Percentiles rank a stretch among this genome's conserved stretches.
These are phyloP conservation scores for Byssochlamys sp. DNA, from an alignment of 2,329 filamentous ascomycete species.

Conservation along the genomic window DNA sequence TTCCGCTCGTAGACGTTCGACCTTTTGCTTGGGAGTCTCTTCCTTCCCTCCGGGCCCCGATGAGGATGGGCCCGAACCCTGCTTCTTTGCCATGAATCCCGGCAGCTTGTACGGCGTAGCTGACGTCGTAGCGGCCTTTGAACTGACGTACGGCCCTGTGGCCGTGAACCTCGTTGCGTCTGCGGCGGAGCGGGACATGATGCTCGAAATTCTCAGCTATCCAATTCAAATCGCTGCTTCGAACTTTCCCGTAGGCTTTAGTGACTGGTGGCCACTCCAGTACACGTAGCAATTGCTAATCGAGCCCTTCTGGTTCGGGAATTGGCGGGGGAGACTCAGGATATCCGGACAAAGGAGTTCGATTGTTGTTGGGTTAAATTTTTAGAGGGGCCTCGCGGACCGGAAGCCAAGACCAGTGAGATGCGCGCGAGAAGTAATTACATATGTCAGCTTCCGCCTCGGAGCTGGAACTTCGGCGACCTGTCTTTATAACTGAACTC, in stretches of 20 bases:
- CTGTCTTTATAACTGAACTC: background rate
- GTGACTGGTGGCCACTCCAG: background rate
- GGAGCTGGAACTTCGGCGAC: background rate
- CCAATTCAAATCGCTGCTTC: background rate
- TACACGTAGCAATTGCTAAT: background rate
- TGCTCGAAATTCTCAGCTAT: conserved; percentile 2
- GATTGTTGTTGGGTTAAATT: conserved; percentile 1
- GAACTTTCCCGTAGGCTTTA: background rate
- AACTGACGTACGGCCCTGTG: conserved; percentile 40
- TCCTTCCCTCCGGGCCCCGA: conserved; percentile 18
- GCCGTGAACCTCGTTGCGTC: conserved; percentile 44
- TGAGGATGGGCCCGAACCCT: conserved; percentile 8
- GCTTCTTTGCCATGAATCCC: conserved; percentile 13
- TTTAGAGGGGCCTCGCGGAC: background rate
- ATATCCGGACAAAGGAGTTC: background rate
- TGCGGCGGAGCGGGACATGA: conserved; percentile 39
- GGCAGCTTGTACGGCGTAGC: conserved; percentile 24
- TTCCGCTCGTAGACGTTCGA: conserved; percentile 57
- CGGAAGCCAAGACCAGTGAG: conserved; percentile 2
- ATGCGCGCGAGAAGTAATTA: background rate
- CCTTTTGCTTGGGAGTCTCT: conserved; percentile 61
- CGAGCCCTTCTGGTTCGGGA: background rate
- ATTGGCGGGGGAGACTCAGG: background rate
- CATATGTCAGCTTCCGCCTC: background rate
- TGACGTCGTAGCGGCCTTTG: conserved; percentile 24